Evolutionary conservation across 2,329 filamentous ascomycete species (phyloP).

Genomic region (Dichotomopilus funicola): DNA sequence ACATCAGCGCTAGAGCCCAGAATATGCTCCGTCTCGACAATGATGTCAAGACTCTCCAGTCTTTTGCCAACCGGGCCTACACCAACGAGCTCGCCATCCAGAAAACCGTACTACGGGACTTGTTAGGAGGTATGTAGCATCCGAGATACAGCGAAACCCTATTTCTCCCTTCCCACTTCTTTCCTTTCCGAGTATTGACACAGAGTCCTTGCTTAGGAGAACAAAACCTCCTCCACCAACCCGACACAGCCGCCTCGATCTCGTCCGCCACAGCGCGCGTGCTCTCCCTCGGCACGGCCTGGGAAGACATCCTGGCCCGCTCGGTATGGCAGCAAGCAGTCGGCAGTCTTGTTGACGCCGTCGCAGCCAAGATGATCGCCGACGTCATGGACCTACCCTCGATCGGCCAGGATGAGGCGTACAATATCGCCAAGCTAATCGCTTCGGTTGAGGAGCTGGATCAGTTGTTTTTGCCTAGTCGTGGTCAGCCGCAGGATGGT

Average conservation of each 20-base stretch:
- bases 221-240: constrained; percentile 54
- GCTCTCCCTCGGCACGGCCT: constrained; percentile 46
- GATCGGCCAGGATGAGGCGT: constrained; percentile 59
- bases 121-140: constrained; percentile 43
- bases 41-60: constrained; percentile 53
- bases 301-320: constrained; percentile 52
- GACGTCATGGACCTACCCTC: constrained; percentile 57
- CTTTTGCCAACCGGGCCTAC: constrained; percentile 57
- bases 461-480: constrained; percentile 50
- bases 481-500: constrained; percentile 6
- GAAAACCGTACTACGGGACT: constrained; percentile 54
- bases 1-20: constrained; percentile 44
- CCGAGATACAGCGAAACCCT: too few species aligned
- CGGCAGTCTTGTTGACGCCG: constrained; percentile 52
- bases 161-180: neutral
- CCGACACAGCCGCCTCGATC: constrained; percentile 46
- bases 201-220: constrained; percentile 31
- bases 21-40: constrained; percentile 53
- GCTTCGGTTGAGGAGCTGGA: constrained; percentile 51
- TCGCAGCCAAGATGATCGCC: constrained; percentile 52
- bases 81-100: constrained; percentile 54
- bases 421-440: constrained; percentile 54
- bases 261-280: constrained; percentile 48
- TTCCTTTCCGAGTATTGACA: neutral
- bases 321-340: constrained; percentile 59